Base-by-base conservation (phyloP, 2,329 filamentous ascomycete species). In the Trichoderma asperellum region DNA sequence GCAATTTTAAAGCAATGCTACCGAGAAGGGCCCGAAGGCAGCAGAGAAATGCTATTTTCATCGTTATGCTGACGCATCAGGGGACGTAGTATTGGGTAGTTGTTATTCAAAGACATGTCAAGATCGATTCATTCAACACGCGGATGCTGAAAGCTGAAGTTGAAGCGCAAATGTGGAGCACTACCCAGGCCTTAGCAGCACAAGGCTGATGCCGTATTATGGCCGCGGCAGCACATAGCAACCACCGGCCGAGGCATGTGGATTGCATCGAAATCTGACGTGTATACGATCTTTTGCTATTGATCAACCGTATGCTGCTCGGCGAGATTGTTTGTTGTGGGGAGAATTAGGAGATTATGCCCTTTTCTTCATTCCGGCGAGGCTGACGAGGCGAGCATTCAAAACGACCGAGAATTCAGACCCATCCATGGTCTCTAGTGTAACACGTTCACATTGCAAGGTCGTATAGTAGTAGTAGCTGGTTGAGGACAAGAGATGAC, bases 21-120 rank as follows among this genome's bases (percentile, higher is more conserved):
- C 62, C 35, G 52, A 56, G 62, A 32, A 65, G 52, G 12, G 35
- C 52, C 35, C 52, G 49, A 56, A 43, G 62, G 34, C 35, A 43
- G 7, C 49, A 21, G 34, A 63, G 34, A 64, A 24, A 5, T 10
- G 21, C 18, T 12, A 10, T 18, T 34, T 6, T 16, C 16, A 16
- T 24, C 24, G n/a, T 7, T 34, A 10, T 24, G 21, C 35, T 43
- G 27, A 21, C 18, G 29, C 18, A 2, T 18, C 29, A 32, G 16
- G 29, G 24, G 24, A 16, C 29, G 11, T 35, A 32, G 10, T 35
- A 32, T 64, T n/a, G 16, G 29, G 49, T 16, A 24, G 34, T 35
- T 24, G 4, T 18, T 56, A 29, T 43, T 16, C 61, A 49, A 8
- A 24, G 11, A 55, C 2, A 18, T 21, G 27, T 29, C 34, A 5